Conservation (phyloP, 2,329 filamentous ascomycete genomes). For the Neonectria ditissima region DNA sequence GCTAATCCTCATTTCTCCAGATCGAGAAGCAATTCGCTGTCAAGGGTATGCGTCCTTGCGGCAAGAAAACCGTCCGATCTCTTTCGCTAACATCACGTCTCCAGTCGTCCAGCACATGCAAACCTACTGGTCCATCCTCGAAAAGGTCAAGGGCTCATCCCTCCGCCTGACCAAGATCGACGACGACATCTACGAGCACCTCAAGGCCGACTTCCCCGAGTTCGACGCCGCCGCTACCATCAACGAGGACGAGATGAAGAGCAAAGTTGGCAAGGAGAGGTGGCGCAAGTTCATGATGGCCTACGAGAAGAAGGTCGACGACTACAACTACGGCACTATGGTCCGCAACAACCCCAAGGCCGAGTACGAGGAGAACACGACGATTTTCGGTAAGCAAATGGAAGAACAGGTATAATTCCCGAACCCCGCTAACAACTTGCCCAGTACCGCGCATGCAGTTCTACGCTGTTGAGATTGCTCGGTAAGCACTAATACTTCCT, state of each 20-base stretch:
- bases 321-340: conserved; percentile 99
- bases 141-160: conserved; percentile 88
- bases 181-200: conserved; percentile 92
- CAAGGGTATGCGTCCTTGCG: conserved; percentile 71
- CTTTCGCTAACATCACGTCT: neutral
- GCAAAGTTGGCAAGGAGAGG: conserved; percentile 90
- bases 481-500: conserved; percentile 42
- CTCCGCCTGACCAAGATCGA: conserved; percentile 94
- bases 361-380: conserved; percentile 90
- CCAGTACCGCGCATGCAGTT: conserved; percentile 68
- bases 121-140: conserved; percentile 96
- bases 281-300: conserved; percentile 95
- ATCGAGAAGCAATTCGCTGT: conserved; percentile 99
- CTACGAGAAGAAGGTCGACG: conserved; percentile 95
- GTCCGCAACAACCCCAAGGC: conserved; percentile 80
- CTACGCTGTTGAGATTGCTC: conserved; percentile 65
- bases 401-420: neutral
- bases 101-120: conserved; percentile 91
- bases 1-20: conserved; percentile 56
- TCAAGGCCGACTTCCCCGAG: conserved; percentile 89
- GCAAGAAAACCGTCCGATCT: neutral
- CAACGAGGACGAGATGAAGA: conserved; percentile 97
- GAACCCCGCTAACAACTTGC: neutral
- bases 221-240: conserved; percentile 86
- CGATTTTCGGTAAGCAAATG: conserved; percentile 79